phyloP scores from a whole-genome alignment of 345 rosid species.

The Cardamine chenopodiifolia region DNA sequence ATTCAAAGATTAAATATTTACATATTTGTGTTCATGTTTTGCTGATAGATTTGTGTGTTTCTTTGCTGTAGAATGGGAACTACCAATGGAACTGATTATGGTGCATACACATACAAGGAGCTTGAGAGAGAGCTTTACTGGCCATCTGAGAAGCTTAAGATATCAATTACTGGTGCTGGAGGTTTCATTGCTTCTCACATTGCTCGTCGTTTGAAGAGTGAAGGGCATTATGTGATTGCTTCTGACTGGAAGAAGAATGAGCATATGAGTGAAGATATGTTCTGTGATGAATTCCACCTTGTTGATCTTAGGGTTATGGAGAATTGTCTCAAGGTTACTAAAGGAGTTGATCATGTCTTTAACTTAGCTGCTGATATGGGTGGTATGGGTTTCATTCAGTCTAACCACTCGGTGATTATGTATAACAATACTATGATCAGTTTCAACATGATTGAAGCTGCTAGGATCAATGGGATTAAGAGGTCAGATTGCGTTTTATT shows the following conservation, averaged over 20 bases:
- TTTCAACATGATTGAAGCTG: constrained; percentile 96
- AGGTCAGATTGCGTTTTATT: constrained; percentile 50
- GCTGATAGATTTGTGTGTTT: constrained; percentile 6
- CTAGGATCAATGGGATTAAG: constrained; percentile 86
- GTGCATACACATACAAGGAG: constrained; percentile 76
- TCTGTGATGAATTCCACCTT: constrained; percentile 94
- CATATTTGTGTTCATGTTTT: background rate
- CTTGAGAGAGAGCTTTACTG: constrained; percentile 92
- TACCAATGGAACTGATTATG: constrained; percentile 59
- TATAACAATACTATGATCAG: constrained; percentile 99
- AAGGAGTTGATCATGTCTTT: constrained; percentile 81
- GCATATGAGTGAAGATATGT: constrained; percentile 99
- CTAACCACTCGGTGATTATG: constrained; percentile 97
- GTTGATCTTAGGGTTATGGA: constrained; percentile 98
- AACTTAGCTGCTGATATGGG: constrained; percentile 99
- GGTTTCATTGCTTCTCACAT: constrained; percentile 98
- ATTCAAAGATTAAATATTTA: background rate
- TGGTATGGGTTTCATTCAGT: constrained; percentile 99
- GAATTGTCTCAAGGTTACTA: constrained; percentile 83
- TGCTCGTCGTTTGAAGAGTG: constrained; percentile 92
- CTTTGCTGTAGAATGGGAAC: constrained; percentile 67
- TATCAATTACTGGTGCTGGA: constrained; percentile 91
- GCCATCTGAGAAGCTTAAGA: constrained; percentile 82
- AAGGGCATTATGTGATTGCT: constrained; percentile 95
- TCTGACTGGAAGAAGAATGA: constrained; percentile 99